phyloP scores from a whole-genome alignment of 2,329 filamentous ascomycete genomes.

The Fusarium vanettenii region DNA sequence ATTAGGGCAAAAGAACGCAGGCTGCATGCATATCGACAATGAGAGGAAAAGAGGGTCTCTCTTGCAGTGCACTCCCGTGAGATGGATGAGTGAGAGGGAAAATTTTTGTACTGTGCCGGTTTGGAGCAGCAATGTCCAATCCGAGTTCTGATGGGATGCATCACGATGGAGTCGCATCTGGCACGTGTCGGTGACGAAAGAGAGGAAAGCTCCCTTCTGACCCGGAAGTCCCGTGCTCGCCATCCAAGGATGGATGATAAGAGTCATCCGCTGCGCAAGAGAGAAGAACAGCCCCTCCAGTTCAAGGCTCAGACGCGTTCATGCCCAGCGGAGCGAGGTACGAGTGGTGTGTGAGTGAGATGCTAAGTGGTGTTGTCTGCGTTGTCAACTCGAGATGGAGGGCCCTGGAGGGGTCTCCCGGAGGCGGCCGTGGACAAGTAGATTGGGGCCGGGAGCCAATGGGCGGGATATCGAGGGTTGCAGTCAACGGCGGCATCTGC shows the following conservation, averaged over 20 bases:
- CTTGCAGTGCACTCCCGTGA: constrained; percentile 8
- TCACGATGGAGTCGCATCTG: constrained; percentile 37
- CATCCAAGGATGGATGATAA: constrained; percentile 17
- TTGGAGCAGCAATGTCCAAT: constrained; percentile 35
- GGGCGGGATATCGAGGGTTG: constrained; percentile 7
- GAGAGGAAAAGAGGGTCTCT: constrained; percentile 32
- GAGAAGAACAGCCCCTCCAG: constrained; percentile 33
- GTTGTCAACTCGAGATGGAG: constrained; percentile 30
- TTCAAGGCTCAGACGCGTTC: constrained; percentile 40
- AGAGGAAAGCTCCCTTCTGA: constrained; percentile 16
- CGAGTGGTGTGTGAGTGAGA: constrained; percentile 16
- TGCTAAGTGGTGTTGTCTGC: constrained; percentile 36
- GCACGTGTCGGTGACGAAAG: constrained; percentile 40
- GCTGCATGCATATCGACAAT: constrained; percentile 29
- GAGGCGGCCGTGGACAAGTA: constrained; percentile 31
- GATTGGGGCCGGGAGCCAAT: constrained; percentile 15
- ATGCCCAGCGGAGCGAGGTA: constrained; percentile 38
- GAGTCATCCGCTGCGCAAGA: constrained; percentile 30
- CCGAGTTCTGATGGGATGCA: constrained; percentile 26
- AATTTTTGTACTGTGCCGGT: constrained; percentile 1
- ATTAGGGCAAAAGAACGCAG: constrained; percentile 43
- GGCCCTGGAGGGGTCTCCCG: constrained; percentile 5
- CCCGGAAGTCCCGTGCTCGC: constrained; percentile 11
- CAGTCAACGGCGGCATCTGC: constrained; percentile 26
- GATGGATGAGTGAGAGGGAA: background rate